phyloP scores from a whole-genome alignment of 495 filamentous ascomycete species.

The Aspergillus diversus region DNA sequence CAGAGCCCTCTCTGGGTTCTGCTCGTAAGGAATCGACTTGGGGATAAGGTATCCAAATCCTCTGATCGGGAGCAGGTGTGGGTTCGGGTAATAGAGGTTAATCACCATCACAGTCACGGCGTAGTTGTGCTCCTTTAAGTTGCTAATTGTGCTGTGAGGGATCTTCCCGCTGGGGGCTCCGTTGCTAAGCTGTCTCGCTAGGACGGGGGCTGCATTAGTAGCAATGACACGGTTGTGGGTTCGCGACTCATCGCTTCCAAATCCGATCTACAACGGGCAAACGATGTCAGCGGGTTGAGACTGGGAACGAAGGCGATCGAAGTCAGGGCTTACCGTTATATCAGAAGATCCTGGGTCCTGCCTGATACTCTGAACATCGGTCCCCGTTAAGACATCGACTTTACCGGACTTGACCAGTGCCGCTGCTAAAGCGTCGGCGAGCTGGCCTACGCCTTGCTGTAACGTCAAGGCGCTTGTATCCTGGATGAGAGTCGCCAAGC shows the following conservation, averaged over 20 bases:
- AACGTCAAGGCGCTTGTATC: constrained; percentile 58
- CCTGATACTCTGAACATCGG: constrained; percentile 27
- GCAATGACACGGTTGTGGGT: constrained; percentile 70
- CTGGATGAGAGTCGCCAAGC: constrained; percentile 22
- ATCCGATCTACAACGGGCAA: constrained; percentile 21
- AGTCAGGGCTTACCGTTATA: constrained; percentile 24
- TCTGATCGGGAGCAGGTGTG: constrained; percentile 60
- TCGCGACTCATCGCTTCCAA: constrained; percentile 10
- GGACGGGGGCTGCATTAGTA: constrained; percentile 59
- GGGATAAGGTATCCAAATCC: constrained; percentile 95
- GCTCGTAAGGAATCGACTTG: constrained; percentile 62
- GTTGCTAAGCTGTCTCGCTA: constrained; percentile 25
- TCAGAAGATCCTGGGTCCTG: constrained; percentile 19
- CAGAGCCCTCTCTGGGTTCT: constrained; percentile 83
- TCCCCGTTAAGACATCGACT: constrained; percentile 30
- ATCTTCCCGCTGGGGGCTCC: constrained; percentile 18
- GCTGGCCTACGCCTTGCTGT: constrained; percentile 38
- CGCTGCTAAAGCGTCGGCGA: constrained; percentile 34
- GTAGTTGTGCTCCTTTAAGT: constrained; percentile 54
- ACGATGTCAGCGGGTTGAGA: background rate
- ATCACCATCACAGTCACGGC: constrained; percentile 87
- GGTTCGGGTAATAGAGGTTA: constrained; percentile 79
- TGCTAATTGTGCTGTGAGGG: constrained; percentile 28
- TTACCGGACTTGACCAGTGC: constrained; percentile 35
- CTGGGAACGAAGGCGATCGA: background rate